Evolutionary conservation across 164 flowering plant genomes (phyloP).

Genomic region (Saururus chinensis): DNA sequence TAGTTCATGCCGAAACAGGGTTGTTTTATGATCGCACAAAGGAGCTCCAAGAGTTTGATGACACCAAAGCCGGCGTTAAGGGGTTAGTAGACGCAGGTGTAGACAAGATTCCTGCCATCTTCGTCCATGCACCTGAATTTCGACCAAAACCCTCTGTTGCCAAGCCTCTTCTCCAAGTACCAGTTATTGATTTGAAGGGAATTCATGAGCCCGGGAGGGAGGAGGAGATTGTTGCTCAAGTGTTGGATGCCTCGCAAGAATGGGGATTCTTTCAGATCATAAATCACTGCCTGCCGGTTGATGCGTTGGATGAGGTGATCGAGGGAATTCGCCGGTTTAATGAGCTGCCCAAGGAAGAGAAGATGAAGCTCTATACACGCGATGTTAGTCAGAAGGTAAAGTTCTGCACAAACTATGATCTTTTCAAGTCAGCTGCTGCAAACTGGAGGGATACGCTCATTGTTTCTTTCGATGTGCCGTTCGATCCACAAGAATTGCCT

Average conservation of each 20-base stretch:
- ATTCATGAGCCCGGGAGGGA: slow-evolving; percentile 7
- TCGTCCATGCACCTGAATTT: slow-evolving; percentile 4
- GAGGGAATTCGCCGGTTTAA: slow-evolving; percentile 22
- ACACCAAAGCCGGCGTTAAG: slow-evolving; percentile 15
- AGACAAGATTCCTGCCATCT: slow-evolving; percentile 7
- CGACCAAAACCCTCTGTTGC: not conserved
- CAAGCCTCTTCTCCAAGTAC: slow-evolving; percentile 7
- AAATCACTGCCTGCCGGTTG: slow-evolving; percentile 34
- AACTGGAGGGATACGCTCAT: slow-evolving; percentile 28
- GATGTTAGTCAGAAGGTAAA: slow-evolving; percentile 14
- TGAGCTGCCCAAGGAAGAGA: slow-evolving; percentile 29
- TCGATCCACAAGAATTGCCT: slow-evolving; percentile 15
- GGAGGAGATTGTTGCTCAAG: slow-evolving; percentile 12
- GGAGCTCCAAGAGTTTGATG: slow-evolving; percentile 12
- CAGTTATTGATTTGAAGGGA: slow-evolving; percentile 25
- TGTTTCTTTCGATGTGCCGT: slow-evolving; percentile 8
- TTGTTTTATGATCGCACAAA: not conserved
- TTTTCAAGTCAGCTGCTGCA: slow-evolving; percentile 11
- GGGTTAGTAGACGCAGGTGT: slow-evolving; percentile 12
- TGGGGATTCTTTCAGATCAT: slow-evolving; percentile 48
- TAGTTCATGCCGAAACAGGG: too few species aligned
- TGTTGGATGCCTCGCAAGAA: slow-evolving; percentile 22
- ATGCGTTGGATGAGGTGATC: slow-evolving; percentile 28
- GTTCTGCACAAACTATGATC: slow-evolving; percentile 20
- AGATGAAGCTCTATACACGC: slow-evolving; percentile 20